Conservation (phyloP, 495 filamentous ascomycete species). For the Bacidia rubella region DNA sequence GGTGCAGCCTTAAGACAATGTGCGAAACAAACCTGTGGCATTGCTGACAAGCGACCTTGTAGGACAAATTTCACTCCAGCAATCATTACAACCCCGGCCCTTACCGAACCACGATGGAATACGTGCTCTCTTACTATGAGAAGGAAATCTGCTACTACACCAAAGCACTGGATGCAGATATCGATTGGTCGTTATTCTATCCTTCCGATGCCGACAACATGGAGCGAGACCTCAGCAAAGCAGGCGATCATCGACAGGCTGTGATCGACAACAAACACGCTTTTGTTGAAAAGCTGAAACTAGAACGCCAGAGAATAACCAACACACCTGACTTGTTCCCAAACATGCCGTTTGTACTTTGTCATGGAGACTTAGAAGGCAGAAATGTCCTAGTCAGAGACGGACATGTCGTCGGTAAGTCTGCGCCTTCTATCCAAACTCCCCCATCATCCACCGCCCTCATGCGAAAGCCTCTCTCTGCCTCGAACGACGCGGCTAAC, state of each 20-base stretch:
- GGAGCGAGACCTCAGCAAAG: not conserved
- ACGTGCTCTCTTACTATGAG: conserved; percentile 17
- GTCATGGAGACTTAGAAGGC: conserved; percentile 33
- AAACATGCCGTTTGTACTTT: conserved; percentile 23
- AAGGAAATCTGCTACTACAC: conserved; percentile 20
- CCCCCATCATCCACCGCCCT: not conserved
- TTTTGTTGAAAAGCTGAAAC: conserved; percentile 7
- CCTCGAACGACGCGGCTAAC: too few species aligned
- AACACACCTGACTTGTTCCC: not conserved
- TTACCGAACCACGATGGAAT: conserved; percentile 11
- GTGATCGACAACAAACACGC: not conserved
- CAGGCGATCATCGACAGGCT: not conserved
- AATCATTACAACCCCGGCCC: conserved; percentile 18
- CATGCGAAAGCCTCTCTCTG: too few species aligned
- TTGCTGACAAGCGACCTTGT: not conserved
- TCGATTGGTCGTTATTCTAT: conserved; percentile 11
- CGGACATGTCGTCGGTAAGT: conserved; percentile 21
- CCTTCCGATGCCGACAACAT: not conserved
- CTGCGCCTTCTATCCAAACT: not conserved
- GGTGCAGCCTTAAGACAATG: conserved; percentile 8
- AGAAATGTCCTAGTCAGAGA: conserved; percentile 32
- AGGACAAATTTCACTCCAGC: conserved; percentile 14
- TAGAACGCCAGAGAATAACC: not conserved
- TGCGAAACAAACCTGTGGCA: conserved; percentile 6
- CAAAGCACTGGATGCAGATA: conserved; percentile 5